A percentile compares a stretch with the other conserved stretches of the same genome.
Conservation (phyloP, 2,329 filamentous ascomycete genomes). For the Beauveria rudraprayagi region DNA sequence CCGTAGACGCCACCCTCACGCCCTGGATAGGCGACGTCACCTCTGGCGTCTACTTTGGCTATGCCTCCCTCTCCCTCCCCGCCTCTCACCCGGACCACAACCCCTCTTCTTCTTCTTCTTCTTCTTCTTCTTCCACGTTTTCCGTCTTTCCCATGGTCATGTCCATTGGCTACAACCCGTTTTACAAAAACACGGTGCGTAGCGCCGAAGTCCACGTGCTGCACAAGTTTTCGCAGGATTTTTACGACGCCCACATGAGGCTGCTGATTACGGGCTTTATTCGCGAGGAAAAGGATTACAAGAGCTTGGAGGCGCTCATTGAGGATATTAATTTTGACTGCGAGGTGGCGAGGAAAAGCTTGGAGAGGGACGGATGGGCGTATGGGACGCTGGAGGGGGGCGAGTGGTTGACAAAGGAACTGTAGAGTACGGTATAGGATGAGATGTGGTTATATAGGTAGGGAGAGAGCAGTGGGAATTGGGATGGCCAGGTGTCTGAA, state of each 20-base stretch:
- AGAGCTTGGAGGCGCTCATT: conserved; percentile 71
- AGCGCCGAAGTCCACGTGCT: conserved; percentile 89
- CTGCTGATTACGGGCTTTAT: conserved; percentile 81
- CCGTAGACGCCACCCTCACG: conserved; percentile 54
- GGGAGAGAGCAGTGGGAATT: too few species aligned
- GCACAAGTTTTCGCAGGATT: conserved; percentile 67
- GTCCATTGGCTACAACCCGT: conserved; percentile 94
- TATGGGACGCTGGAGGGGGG: conserved; percentile 28
- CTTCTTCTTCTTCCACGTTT: conserved; percentile 18
- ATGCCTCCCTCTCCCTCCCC: conserved; percentile 63
- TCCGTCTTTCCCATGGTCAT: conserved; percentile 77
- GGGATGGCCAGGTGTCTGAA: too few species aligned
- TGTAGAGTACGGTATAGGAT: background rate
- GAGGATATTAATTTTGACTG: conserved; percentile 87
- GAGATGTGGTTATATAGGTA: background rate
- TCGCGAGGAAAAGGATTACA: conserved; percentile 82
- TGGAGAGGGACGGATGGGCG: conserved; percentile 57
- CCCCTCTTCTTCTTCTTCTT: conserved; percentile 1
- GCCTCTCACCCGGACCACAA: conserved; percentile 35
- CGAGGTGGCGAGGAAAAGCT: conserved; percentile 66
- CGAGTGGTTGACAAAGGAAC: conserved; percentile 26
- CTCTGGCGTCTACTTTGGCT: conserved; percentile 91
- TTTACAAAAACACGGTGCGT: conserved; percentile 84
- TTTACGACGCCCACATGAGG: conserved; percentile 76
- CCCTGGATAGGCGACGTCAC: conserved; percentile 56